A percentile compares a stretch with the other conserved stretches of the same genome.
Conservation (phyloP, 441 rosid genomes). For the Bruguiera hainesii region DNA sequence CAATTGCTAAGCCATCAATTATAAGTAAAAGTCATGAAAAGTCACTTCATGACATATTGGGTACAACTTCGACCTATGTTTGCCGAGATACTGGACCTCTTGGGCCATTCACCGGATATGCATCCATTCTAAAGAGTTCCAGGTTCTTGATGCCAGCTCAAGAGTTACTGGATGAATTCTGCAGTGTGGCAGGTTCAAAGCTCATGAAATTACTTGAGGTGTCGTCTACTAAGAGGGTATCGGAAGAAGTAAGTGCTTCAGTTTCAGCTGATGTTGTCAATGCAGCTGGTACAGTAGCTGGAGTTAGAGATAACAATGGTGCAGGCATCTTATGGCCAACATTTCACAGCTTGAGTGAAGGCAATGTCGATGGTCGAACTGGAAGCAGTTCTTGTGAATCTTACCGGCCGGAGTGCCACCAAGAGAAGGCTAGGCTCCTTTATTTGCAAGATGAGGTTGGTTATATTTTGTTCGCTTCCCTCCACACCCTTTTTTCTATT, state of each 20-base stretch:
- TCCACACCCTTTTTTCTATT: neutral
- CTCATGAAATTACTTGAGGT: slow-evolving; percentile 9
- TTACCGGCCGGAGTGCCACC: slow-evolving; percentile 44
- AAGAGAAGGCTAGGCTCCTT: slow-evolving; percentile 52
- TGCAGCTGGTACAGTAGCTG: slow-evolving; percentile 18
- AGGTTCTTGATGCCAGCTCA: slow-evolving; percentile 58
- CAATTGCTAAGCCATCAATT: slow-evolving; percentile 26
- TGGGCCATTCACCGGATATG: slow-evolving; percentile 73
- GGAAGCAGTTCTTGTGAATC: slow-evolving; percentile 33
- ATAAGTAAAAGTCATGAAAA: slow-evolving; percentile 28
- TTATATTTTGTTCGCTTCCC: slow-evolving; percentile 3
- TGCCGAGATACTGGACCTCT: slow-evolving; percentile 45
- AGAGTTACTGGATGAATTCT: slow-evolving; percentile 48
- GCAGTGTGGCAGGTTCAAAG: slow-evolving; percentile 21
- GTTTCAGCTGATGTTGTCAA: slow-evolving; percentile 18
- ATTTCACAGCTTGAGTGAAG: slow-evolving; percentile 27
- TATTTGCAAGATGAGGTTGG: slow-evolving; percentile 65
- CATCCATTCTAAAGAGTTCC: slow-evolving; percentile 58
- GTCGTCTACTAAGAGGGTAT: slow-evolving; percentile 14
- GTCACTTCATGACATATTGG: slow-evolving; percentile 26
- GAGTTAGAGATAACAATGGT: slow-evolving; percentile 16
- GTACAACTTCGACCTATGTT: slow-evolving; percentile 20
- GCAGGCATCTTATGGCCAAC: slow-evolving; percentile 25
- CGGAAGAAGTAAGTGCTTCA: slow-evolving; percentile 26
- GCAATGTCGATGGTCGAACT: slow-evolving; percentile 24